These are phyloP conservation scores for Aspergillus fumigatus DNA, from an alignment of 2,329 filamentous ascomycete species.

Conservation along the genomic window DNA sequence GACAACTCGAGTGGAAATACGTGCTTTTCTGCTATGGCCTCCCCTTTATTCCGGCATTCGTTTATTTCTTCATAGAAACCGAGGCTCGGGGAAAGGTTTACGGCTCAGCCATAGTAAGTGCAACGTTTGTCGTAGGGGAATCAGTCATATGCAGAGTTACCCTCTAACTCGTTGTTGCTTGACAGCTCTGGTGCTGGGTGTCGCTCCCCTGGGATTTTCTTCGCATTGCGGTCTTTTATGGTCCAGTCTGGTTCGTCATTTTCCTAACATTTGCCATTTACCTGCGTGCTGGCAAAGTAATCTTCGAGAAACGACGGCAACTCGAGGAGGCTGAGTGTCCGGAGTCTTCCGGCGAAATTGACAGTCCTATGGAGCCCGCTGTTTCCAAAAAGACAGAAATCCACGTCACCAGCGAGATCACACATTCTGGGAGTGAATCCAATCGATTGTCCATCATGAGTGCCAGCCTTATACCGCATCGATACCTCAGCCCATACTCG, in stretches of 20 bases:
- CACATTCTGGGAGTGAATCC: conserved; percentile 7
- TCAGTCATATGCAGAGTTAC: neutral
- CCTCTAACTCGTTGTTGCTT: neutral
- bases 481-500: conserved; percentile 8
- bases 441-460: neutral
- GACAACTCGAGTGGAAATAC: conserved; percentile 67
- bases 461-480: conserved; percentile 4
- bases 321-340: conserved; percentile 52
- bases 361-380: conserved; percentile 40
- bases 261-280: conserved; percentile 38
- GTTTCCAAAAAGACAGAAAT: conserved; percentile 60
- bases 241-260: conserved; percentile 41
- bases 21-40: conserved; percentile 66
- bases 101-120: conserved; percentile 60
- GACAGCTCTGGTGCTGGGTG: conserved; percentile 78
- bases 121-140: neutral
- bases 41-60: conserved; percentile 64
- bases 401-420: conserved; percentile 54
- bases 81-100: conserved; percentile 58
- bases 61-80: conserved; percentile 61
- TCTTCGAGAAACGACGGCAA: conserved; percentile 55
- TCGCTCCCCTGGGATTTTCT: conserved; percentile 62
- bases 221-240: conserved; percentile 70
- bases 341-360: conserved; percentile 39
- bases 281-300: conserved; percentile 35